Base-by-base conservation (phyloP, 2,329 filamentous ascomycete species). In the Diaporthe caulivora region DNA sequence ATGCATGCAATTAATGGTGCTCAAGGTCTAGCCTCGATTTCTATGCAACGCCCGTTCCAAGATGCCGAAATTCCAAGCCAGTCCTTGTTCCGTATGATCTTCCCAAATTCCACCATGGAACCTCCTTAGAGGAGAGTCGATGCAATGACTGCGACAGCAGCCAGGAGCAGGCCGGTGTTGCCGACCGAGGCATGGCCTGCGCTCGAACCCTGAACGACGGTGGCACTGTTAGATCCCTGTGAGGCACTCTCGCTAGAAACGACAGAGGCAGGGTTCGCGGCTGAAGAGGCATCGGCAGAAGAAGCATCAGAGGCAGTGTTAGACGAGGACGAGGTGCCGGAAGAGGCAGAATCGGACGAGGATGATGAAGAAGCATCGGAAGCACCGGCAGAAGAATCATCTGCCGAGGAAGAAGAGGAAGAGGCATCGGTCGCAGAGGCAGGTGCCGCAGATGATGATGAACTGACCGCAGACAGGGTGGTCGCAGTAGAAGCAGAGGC, bases 31-130 rank as follows among this genome's bases (percentile, higher is more conserved):
- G 62, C 62, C 62, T 67, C 62, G 47, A 34, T 24, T 37, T 40
- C 62, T 67, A 67, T 67, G 62, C 47, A 53, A 40, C 47, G 62
- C 44, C 62, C 62, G 51, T 67, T 37, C 62, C 62, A 67, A 67
- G 47, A 67, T 67, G 44, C 62, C 47, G 15, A 29, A 67, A 53
- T 26, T 18, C 31, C 44, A 31, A 53, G 40, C 0, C 29, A 3
- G 44, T 65, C 29, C 60, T n/a, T 24, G 49, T 26, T 11, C 49
- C 15, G 29, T 51, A 26, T 65, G 21, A 40, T 10, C 37, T 51
- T 51, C 13, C 29, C 29, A 1, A 4, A 21, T 10, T 34, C 7
- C 47, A n/a, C 17, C 11, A 1, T 34, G 7, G 11, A 40, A 2
- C 15, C 51, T 11, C 8, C 44, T 13, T 26, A 67, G 6, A 67